Evolutionary conservation across 306 rosid species (phyloP).

Genomic region (Rubus parviflorus): DNA sequence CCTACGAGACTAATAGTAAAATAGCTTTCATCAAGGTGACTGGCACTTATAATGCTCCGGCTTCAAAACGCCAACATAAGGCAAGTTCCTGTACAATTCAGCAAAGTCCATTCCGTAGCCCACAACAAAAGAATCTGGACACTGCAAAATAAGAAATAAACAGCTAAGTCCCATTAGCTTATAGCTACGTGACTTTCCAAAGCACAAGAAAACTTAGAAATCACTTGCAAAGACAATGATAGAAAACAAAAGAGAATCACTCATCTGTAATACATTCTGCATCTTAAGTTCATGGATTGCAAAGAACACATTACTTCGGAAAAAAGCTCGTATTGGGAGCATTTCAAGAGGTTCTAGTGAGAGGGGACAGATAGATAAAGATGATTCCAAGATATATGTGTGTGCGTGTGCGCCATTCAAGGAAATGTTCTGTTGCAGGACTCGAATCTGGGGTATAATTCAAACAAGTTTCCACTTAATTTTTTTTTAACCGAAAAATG

Average conservation of each 20-base stretch:
- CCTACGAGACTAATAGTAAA: not conserved
- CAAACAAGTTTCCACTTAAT: not conserved
- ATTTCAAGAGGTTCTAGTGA: not conserved
- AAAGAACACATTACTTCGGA: not conserved
- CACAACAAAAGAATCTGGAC: constrained; percentile 82
- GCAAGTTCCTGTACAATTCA: constrained; percentile 76
- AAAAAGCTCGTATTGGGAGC: not conserved
- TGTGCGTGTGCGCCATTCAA: too few relatives aligned
- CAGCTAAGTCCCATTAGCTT: not conserved
- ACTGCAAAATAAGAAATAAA: constrained; percentile 49
- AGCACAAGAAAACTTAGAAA: not conserved
- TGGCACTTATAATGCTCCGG: constrained; percentile 53
- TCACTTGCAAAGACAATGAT: not conserved
- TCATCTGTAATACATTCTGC: not conserved
- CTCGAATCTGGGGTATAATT: not conserved
- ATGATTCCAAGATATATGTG: not conserved
- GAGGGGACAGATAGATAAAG: not conserved
- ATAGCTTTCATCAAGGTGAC: not conserved
- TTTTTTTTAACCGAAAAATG: too few relatives aligned
- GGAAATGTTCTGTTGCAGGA: not conserved
- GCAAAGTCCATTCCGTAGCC: constrained; percentile 93
- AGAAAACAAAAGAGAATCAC: not conserved
- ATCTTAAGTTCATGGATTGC: not conserved
- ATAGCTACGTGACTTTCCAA: not conserved
- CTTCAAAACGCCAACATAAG: constrained; percentile 86